phyloP scores from a whole-genome alignment of 805 yeast genomes.

The Monosporozyma aquatica region DNA sequence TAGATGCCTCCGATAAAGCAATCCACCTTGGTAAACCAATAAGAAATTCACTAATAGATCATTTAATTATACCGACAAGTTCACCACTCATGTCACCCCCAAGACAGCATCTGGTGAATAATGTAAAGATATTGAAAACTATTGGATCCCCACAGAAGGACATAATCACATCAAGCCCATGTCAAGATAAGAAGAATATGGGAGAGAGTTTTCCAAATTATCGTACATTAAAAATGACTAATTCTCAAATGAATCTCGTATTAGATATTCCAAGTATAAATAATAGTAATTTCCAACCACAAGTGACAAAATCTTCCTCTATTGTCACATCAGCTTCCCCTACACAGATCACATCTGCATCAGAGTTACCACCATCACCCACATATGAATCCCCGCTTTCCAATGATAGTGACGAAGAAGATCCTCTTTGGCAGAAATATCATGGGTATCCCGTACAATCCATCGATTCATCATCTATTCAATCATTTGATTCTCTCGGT shows the following conservation, averaged over 20 bases:
- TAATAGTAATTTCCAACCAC: not conserved
- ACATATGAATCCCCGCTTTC: not conserved
- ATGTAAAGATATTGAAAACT: not conserved
- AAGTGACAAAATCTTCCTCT: not conserved
- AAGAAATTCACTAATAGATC: not conserved
- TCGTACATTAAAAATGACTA: constrained; percentile 3
- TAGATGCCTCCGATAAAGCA: not conserved
- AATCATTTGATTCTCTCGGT: constrained; percentile 11
- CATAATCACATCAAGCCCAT: not conserved
- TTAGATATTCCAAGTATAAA: not conserved
- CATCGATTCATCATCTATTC: constrained; percentile 15
- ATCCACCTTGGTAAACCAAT: not conserved
- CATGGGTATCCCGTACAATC: constrained; percentile 12
- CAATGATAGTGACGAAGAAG: not conserved
- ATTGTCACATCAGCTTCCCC: not conserved
- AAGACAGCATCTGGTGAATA: not conserved
- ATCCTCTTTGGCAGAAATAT: not conserved
- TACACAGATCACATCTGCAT: not conserved
- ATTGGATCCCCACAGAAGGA: not conserved
- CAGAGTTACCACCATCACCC: constrained; percentile 2
- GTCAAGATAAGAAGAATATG: too few species aligned
- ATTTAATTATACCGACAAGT: constrained; percentile 1
- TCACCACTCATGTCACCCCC: not conserved
- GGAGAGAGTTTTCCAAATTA: too few species aligned
- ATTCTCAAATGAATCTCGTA: constrained; percentile 4